phyloP scores from a whole-genome alignment of 768 basidiomycete genomes.

The Mycena alexandri region DNA sequence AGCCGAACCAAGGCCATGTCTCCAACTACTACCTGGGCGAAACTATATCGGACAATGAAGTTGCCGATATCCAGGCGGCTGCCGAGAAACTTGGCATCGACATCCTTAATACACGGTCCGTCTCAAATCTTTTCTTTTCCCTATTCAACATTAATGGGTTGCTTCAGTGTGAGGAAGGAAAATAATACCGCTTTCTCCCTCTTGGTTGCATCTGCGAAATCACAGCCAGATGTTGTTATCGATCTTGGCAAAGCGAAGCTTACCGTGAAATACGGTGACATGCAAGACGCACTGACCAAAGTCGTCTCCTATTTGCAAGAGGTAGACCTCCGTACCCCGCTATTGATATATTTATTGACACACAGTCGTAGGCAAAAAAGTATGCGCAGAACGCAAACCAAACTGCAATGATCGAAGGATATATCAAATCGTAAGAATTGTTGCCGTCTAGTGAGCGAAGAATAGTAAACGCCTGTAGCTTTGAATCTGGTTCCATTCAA shows the following conservation, averaged over 20 bases:
- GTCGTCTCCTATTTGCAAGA: slow-evolving; percentile 69
- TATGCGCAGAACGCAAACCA: slow-evolving; percentile 82
- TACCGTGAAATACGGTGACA: slow-evolving; percentile 83
- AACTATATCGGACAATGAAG: slow-evolving; percentile 80
- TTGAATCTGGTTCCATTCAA: slow-evolving; percentile 82
- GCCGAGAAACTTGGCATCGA: slow-evolving; percentile 84
- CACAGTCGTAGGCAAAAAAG: slow-evolving; percentile 71
- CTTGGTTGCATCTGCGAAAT: slow-evolving; percentile 77
- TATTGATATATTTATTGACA: slow-evolving; percentile 3
- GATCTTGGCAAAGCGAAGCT: slow-evolving; percentile 60
- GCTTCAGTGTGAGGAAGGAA: slow-evolving; percentile 76
- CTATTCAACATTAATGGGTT: slow-evolving; percentile 15
- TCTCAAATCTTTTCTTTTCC: slow-evolving; percentile 5
- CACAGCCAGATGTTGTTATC: slow-evolving; percentile 59
- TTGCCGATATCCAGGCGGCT: slow-evolving; percentile 78
- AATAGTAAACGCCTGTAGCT: slow-evolving; percentile 55
- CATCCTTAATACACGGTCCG: slow-evolving; percentile 84
- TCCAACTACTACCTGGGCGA: slow-evolving; percentile 90
- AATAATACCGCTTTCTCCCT: slow-evolving; percentile 72
- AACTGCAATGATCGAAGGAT: slow-evolving; percentile 78
- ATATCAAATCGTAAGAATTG: slow-evolving; percentile 77
- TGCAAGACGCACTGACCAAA: slow-evolving; percentile 66
- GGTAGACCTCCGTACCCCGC: slow-evolving; percentile 48
- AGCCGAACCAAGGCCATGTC: slow-evolving; percentile 80
- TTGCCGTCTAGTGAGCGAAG: slow-evolving; percentile 1